A percentile compares a stretch with the other conserved stretches of the same genome.
Conservation (phyloP, 306 rosid genomes). For the Begonia masoniana region DNA sequence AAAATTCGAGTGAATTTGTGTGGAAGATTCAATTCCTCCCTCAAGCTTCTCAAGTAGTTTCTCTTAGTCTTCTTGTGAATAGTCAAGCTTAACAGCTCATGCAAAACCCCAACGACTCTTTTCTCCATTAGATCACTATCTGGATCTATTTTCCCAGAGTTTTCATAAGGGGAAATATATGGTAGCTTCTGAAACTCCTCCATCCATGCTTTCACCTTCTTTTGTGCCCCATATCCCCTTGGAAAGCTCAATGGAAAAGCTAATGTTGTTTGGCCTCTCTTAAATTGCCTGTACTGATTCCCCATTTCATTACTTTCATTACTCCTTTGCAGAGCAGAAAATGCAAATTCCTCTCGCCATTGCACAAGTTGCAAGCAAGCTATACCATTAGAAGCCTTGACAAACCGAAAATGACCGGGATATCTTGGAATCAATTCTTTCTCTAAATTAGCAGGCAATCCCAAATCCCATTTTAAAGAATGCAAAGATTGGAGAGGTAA, state of each 20-base stretch:
- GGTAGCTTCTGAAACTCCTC: constrained; percentile 87
- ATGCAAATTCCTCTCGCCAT: constrained; percentile 60
- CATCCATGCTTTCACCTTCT: constrained; percentile 79
- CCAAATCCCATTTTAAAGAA: constrained; percentile 74
- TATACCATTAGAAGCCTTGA: constrained; percentile 40
- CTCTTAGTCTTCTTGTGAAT: constrained; percentile 87
- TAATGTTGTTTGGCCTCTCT: constrained; percentile 52
- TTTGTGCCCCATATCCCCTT: constrained; percentile 77
- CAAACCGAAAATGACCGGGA: constrained; percentile 38
- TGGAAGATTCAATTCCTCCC: constrained; percentile 82
- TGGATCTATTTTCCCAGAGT: constrained; percentile 53
- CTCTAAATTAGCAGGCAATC: constrained; percentile 66
- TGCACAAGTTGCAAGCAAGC: constrained; percentile 18
- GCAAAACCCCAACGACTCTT: constrained; percentile 79
- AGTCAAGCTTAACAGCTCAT: constrained; percentile 67
- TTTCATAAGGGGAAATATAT: constrained; percentile 65
- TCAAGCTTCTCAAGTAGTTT: constrained; percentile 69
- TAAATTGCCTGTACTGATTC: constrained; percentile 50
- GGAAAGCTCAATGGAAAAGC: constrained; percentile 77
- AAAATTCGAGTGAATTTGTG: constrained; percentile 78
- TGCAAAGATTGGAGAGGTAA: constrained; percentile 35
- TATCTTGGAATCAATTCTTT: constrained; percentile 45
- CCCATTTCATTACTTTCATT: constrained; percentile 27
- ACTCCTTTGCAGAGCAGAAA: constrained; percentile 56
- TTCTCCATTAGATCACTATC: constrained; percentile 92